Conservation (phyloP, 345 rosid species). For the Eucalyptus victrix region DNA sequence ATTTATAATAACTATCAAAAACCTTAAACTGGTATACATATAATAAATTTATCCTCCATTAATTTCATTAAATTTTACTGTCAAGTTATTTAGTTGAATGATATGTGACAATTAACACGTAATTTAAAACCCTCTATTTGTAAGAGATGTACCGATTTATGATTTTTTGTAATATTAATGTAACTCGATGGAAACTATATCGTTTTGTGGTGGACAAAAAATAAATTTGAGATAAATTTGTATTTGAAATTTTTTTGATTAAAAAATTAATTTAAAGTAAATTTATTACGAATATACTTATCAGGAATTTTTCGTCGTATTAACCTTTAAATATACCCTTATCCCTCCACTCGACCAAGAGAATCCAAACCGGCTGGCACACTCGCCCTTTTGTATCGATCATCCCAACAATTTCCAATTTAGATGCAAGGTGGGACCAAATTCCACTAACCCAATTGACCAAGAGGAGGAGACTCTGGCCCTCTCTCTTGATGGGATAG, state of each 20-base stretch:
- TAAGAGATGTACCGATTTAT: rapidly evolving
- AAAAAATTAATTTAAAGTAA: too few species aligned
- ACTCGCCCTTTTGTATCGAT: background rate
- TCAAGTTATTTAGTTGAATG: rapidly evolving
- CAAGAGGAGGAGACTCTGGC: background rate
- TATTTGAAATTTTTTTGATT: rapidly evolving
- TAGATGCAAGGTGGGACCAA: background rate
- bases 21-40: rapidly evolving
- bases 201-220: too few species aligned
- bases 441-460: background rate
- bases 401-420: background rate
- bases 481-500: background rate
- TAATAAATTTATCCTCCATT: rapidly evolving
- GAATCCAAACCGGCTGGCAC: background rate
- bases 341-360: background rate
- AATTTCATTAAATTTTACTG: rapidly evolving
- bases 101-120: rapidly evolving
- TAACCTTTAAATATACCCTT: rapidly evolving
- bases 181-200: too few species aligned
- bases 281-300: too few species aligned
- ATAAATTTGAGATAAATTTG: too few species aligned
- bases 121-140: too few species aligned
- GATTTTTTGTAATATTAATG: too few species aligned
- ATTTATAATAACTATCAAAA: rapidly evolving
- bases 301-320: rapidly evolving